phyloP scores from a whole-genome alignment of 1,284 basidiomycete species.

The Coniferiporia sulphurascens region DNA sequence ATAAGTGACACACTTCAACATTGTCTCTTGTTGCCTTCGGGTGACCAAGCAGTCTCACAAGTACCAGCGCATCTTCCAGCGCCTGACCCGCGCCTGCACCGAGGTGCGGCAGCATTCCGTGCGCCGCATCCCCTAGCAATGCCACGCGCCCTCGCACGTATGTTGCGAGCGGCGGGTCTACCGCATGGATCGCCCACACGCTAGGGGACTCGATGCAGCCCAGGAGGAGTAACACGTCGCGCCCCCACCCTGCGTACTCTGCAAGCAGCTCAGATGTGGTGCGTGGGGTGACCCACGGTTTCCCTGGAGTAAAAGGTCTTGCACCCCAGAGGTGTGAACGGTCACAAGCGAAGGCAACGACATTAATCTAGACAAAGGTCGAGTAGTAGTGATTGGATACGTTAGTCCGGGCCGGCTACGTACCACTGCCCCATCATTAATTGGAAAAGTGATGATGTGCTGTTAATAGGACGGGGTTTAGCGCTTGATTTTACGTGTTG shows the following conservation, averaged over 20 bases:
- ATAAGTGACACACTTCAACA: constrained; percentile 37
- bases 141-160: constrained; percentile 46
- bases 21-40: constrained; percentile 39
- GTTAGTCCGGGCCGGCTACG: background rate
- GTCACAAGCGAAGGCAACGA: constrained; percentile 44
- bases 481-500: background rate
- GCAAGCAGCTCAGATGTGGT: constrained; percentile 40
- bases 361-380: constrained; percentile 38
- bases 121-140: constrained; percentile 57
- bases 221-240: constrained; percentile 40
- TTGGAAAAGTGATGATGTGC: constrained; percentile 56
- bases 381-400: background rate
- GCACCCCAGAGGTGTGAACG: constrained; percentile 36
- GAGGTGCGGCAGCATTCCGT: constrained; percentile 58
- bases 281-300: constrained; percentile 45
- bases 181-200: constrained; percentile 56
- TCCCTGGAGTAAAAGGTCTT: constrained; percentile 29
- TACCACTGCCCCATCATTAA: constrained; percentile 40
- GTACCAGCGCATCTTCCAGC: constrained; percentile 52
- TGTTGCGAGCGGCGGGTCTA: constrained; percentile 43
- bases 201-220: constrained; percentile 44
- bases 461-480: constrained; percentile 22
- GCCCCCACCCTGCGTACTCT: constrained; percentile 46
- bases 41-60: constrained; percentile 45
- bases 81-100: constrained; percentile 61